A percentile compares a stretch with the other conserved stretches of the same genome.
Evolutionary conservation across 176 grass and related monocot species (phyloP).

Genomic region (Paspalum notatum): DNA sequence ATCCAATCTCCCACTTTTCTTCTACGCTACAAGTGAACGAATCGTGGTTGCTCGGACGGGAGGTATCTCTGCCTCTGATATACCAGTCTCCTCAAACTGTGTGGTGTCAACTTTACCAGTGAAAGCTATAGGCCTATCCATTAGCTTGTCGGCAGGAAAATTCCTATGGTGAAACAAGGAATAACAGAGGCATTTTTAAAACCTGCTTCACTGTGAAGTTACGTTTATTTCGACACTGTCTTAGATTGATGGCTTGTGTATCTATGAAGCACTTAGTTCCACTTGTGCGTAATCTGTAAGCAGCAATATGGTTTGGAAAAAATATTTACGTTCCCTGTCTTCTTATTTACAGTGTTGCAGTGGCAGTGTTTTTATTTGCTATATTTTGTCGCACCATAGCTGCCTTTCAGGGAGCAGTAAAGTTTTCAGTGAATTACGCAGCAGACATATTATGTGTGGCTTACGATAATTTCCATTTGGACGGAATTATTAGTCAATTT

Average conservation of each 20-base stretch:
- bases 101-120: conserved; percentile 29
- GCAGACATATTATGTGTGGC: not conserved
- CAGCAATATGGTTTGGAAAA: not conserved
- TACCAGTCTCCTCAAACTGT: conserved; percentile 10
- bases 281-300: not conserved
- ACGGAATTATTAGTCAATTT: conserved; percentile 12
- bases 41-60: conserved; percentile 20
- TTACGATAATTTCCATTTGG: conserved; percentile 11
- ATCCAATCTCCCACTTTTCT: conserved; percentile 15
- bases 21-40: not conserved
- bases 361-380: not conserved
- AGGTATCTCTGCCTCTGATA: conserved; percentile 12
- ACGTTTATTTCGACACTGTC: conserved; percentile 18
- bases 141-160: conserved; percentile 6
- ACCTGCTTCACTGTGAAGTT: not conserved
- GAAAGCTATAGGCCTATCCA: conserved; percentile 28
- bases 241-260: not conserved
- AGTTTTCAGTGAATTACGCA: not conserved
- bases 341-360: conserved; percentile 5
- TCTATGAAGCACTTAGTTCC: not conserved
- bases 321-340: not conserved
- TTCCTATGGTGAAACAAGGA: conserved; percentile 7
- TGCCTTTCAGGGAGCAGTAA: not conserved
- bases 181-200: conserved; percentile 20
- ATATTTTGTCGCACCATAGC: conserved; percentile 10